Percentiles rank a stretch among this genome's conserved stretches.
Conservation (phyloP, 306 rosid genomes). For the Luffa acutangula region DNA sequence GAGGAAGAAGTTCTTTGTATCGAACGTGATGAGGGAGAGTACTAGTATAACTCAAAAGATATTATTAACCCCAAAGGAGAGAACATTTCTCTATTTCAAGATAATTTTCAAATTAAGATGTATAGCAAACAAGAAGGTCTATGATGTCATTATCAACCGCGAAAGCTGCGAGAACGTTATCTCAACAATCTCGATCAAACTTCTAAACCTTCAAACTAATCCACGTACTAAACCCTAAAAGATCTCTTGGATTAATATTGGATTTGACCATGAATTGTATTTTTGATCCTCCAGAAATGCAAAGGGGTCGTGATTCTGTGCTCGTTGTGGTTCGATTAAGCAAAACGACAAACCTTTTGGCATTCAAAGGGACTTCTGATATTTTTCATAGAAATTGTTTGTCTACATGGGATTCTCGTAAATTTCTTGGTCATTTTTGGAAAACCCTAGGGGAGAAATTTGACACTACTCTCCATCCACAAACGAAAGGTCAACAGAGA, state of each 20-base stretch:
- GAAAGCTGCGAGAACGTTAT: not conserved
- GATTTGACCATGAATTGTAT: no score
- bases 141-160: no score
- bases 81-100: not conserved
- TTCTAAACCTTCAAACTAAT: not conserved
- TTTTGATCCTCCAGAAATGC: not conserved
- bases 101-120: not conserved
- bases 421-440: not conserved
- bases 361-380: not conserved
- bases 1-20: not conserved
- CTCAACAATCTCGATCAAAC: not conserved
- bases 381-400: not conserved
- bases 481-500: not conserved
- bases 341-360: not conserved
- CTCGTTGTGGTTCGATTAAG: not conserved
- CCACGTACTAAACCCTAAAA: no score
- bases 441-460: not conserved
- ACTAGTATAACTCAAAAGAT: not conserved
- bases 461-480: not conserved
- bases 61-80: not conserved
- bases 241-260: no score
- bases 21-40: not conserved
- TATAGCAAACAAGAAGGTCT: not conserved
- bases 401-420: not conserved
- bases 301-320: not conserved